These are phyloP conservation scores for Phytophthora ohioensis DNA, from an alignment of 352 stramenopile species.

Conservation along the genomic window DNA sequence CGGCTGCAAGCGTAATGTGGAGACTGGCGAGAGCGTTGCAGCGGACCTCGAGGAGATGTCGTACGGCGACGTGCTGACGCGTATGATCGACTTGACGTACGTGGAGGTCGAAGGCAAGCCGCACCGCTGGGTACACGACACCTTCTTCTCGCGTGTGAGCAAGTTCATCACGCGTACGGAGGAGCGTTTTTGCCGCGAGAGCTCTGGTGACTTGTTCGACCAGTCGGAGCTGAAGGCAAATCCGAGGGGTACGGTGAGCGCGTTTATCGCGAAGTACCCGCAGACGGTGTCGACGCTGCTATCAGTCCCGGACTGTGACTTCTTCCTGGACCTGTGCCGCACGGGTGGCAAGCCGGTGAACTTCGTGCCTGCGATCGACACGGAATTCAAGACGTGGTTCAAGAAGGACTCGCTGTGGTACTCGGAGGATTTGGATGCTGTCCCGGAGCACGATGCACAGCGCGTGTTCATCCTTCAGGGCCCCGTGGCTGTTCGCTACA, in stretches of 20 bases:
- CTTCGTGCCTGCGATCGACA: slow-evolving; percentile 87
- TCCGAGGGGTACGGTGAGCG: slow-evolving; percentile 49
- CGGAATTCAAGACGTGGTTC: slow-evolving; percentile 87
- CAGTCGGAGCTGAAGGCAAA: slow-evolving; percentile 50
- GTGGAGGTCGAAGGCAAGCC: slow-evolving; percentile 61
- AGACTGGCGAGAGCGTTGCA: slow-evolving; percentile 42
- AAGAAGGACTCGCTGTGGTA: slow-evolving; percentile 94
- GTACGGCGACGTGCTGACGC: slow-evolving; percentile 78
- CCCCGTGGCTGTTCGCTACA: slow-evolving; percentile 84
- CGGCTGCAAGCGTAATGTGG: slow-evolving; percentile 57
- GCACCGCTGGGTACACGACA: slow-evolving; percentile 81
- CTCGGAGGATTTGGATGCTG: slow-evolving; percentile 88
- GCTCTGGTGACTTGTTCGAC: slow-evolving; percentile 47
- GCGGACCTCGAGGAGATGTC: slow-evolving; percentile 89
- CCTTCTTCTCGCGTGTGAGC: slow-evolving; percentile 70
- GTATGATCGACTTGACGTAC: slow-evolving; percentile 85
- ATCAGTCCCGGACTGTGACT: slow-evolving; percentile 80
- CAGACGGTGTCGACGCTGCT: slow-evolving; percentile 61
- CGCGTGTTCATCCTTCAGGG: slow-evolving; percentile 88
- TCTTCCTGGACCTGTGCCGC: slow-evolving; percentile 85
- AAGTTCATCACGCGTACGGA: slow-evolving; percentile 79
- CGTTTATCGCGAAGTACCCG: slow-evolving; percentile 69
- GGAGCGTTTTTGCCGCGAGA: slow-evolving; percentile 65
- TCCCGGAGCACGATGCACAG: slow-evolving; percentile 78
- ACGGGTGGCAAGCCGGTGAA: slow-evolving; percentile 88